These are phyloP conservation scores for Tricladium varicosporioides DNA, from an alignment of 2,329 filamentous ascomycete species.

Conservation along the genomic window DNA sequence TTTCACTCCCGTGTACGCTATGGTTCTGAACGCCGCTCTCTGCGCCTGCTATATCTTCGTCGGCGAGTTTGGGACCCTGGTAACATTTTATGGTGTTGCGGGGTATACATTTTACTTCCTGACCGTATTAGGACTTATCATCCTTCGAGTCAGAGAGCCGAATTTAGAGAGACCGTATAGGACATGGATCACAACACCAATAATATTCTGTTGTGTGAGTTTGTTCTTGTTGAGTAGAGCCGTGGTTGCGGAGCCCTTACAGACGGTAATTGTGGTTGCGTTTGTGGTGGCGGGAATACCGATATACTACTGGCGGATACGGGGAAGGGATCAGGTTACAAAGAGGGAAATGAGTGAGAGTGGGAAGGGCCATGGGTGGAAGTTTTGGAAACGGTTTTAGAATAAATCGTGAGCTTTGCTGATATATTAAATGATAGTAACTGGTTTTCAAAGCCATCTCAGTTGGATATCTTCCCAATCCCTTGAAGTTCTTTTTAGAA, in stretches of 20 bases:
- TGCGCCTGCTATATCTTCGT: conserved; percentile 77
- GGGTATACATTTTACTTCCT: conserved; percentile 98
- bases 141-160: conserved; percentile 84
- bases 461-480: too few relatives aligned
- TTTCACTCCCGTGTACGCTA: conserved; percentile 91
- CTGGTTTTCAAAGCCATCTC: too few relatives aligned
- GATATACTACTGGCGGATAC: conserved; percentile 85
- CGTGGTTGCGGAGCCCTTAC: conserved; percentile 85
- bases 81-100: conserved; percentile 97
- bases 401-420: too few relatives aligned
- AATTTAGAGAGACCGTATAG: conserved; percentile 85
- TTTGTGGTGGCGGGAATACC: conserved; percentile 84
- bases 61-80: conserved; percentile 85
- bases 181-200: conserved; percentile 95
- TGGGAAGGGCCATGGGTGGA: conserved; percentile 48
- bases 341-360: conserved; percentile 43
- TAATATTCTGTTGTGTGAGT: conserved; percentile 97
- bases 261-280: conserved; percentile 81
- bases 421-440: too few relatives aligned
- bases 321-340: conserved; percentile 55
- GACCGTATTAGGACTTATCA: conserved; percentile 88
- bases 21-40: conserved; percentile 74
- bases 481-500: too few relatives aligned
- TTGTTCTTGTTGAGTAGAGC: conserved; percentile 86
- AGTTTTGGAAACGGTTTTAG: conserved; percentile 51